Percentiles rank a stretch among this genome's conserved stretches.
phyloP scores from a whole-genome alignment of 192 early-diverging fungal genomes.

The Coemansia sp. region DNA sequence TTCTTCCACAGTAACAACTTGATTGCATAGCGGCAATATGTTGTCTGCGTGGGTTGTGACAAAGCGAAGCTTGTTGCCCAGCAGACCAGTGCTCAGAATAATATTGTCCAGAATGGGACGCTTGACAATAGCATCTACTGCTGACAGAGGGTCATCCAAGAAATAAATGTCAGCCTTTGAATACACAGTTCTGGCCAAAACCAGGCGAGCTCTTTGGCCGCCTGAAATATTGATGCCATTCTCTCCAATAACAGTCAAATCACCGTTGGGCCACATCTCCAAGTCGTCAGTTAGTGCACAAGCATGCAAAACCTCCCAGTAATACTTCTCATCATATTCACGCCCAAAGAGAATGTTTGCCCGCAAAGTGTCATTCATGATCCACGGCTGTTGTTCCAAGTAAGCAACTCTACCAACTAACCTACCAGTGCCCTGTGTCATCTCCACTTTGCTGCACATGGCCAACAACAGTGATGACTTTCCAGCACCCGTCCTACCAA shows the following conservation, averaged over 20 bases:
- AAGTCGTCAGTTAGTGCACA: no score
- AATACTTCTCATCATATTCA: no score
- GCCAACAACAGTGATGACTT: constrained; percentile 64
- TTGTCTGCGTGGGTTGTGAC: constrained; percentile 52
- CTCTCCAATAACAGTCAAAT: constrained; percentile 70
- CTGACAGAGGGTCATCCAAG: constrained; percentile 71
- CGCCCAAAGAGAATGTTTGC: no score
- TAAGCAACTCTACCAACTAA: constrained; percentile 26
- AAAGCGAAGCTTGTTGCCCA: constrained; percentile 55
- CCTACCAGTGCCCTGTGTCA: constrained; percentile 25
- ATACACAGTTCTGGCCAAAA: constrained; percentile 65
- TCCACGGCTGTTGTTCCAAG: no score
- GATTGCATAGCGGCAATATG: no score
- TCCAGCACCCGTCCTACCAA: constrained; percentile 62
- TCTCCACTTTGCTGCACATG: constrained; percentile 56
- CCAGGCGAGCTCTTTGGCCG: constrained; percentile 68
- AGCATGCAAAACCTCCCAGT: no score
- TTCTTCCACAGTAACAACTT: no score
- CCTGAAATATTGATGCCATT: constrained; percentile 71
- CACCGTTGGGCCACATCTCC: constrained; percentile 59
- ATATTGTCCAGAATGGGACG: constrained; percentile 64
- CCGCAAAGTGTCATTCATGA: no score
- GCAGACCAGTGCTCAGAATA: constrained; percentile 53
- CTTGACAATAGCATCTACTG: constrained; percentile 65
- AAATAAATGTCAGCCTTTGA: constrained; percentile 65